Evolutionary conservation across 2,329 filamentous ascomycete species (phyloP), one percentile per base, ranked within the genome.

Genomic region (Falciphora oryzae): DNA sequence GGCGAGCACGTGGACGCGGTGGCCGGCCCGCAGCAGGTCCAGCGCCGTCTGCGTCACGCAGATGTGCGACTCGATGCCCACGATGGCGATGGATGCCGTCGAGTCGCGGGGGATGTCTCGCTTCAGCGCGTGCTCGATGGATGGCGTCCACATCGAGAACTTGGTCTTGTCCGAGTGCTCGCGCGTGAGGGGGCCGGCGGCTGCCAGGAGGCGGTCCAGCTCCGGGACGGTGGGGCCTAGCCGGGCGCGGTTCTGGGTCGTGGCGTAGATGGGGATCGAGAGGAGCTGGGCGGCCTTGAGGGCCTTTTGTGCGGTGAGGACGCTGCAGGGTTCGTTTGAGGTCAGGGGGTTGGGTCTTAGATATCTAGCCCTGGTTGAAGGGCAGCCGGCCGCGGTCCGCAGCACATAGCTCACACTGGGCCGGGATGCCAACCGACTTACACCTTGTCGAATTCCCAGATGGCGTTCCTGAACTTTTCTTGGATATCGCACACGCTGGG

Each of bases 11-110:
- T 96, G 97, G 8, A 97, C 94, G 63, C 81, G 81, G 76, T 97
- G 91, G 0, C 93, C 93, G 1, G 83, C 82, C 28, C 81, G 80
- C 58, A 95, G 79, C 61, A 96, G 79, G 78, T 97, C 94, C 57
- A 97, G 82, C 22, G 91, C 87, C 57, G 94, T 97, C 82, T 98
- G 94, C 66, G 92, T 93, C 35, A 98, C 88, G 80, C 94, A 98
- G 74, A 98, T 95, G 78, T 98, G 94, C 57, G 87, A 86, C 78
- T 98, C 94, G 73, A 98, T 97, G 53, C 94, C 94, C 22, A 97
- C 89, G 67, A 98, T 86, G 64, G 91, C 89, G 63, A 92, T 84
- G 0, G 76, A 71, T 1, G 72, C 67, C 27, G 13, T 38, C 6
- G 59, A 16, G 70, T 59, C 70, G 44, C 67, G 77, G 68, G 4